Conservation (phyloP, 202 grass and related monocot genomes). For the Zizania palustris region DNA sequence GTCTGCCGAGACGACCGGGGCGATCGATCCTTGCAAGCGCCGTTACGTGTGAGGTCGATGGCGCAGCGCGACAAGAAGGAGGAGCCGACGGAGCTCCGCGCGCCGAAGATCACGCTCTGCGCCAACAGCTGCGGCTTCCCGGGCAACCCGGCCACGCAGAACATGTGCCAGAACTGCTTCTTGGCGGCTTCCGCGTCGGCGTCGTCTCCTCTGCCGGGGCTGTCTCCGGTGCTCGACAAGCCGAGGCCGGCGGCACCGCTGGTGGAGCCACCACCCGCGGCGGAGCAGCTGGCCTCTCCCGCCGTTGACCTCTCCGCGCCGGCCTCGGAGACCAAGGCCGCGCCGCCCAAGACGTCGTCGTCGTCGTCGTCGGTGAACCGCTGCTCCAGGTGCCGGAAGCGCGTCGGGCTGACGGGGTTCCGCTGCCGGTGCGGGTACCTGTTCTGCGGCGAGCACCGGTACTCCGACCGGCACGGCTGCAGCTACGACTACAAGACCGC, state of each 20-base stretch:
- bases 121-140: constrained; percentile 79
- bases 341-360: background rate
- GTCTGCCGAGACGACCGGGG: background rate
- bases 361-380: constrained; percentile 47
- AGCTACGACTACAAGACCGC: constrained; percentile 68
- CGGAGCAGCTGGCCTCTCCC: no score
- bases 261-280: background rate
- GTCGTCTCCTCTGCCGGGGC: background rate
- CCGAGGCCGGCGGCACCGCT: background rate
- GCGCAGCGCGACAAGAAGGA: constrained; percentile 78
- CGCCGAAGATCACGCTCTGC: constrained; percentile 69
- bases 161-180: constrained; percentile 68
- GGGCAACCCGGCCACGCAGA: constrained; percentile 61
- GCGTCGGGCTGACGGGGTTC: constrained; percentile 69
- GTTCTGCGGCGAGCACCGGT: constrained; percentile 76
- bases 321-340: background rate
- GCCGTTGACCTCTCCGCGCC: background rate
- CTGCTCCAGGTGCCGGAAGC: constrained; percentile 63
- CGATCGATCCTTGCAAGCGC: background rate
- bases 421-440: constrained; percentile 69
- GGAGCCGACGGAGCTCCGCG: constrained; percentile 64
- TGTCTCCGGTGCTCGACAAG: constrained; percentile 24
- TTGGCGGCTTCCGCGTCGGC: constrained; percentile 29
- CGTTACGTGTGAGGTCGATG: constrained; percentile 57
- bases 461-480: constrained; percentile 70